Evolutionary conservation across 2,329 filamentous ascomycete species (phyloP), one percentile per base, ranked within the genome.

Genomic region (Elsinoe ampelina): DNA sequence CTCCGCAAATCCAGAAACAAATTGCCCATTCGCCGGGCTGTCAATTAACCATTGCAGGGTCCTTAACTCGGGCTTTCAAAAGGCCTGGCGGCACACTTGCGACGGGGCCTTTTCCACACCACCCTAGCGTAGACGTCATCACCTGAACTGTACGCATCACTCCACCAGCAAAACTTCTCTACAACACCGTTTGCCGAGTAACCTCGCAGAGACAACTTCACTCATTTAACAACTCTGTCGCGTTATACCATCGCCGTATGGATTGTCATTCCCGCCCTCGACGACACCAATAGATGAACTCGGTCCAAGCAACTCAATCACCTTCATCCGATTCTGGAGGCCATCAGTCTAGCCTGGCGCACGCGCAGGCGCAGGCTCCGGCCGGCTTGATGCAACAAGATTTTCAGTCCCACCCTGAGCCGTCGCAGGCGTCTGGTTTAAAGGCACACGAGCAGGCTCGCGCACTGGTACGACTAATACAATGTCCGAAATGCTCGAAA

Each of bases 401-500:
- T 73, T 72, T 61, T 34, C 55, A 59, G 55, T 50, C 63, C 34
- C 56, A 59, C 58, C 68, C 70, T 62, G 65, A 68, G 61, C 62
- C 63, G 19, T 52, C 48, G 62, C 68, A 67, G 58, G 63, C 65
- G 54, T 63, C 61, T 43, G 70, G 68, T 54, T 69, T 80, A 59
- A 73, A 75, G 60, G 75, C 79, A 32, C 72, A 76, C 61, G 71
- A 74, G 61, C 76, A 84, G 67, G 79, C 81, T 15, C 78, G 86
- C 61, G 74, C 80, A 58, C 75, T 90, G 56, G 77, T 95, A 60
- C 84, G 84, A 42, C 74, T 93, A 39, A 78, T 93, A 55, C 89
- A 95, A 71, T 96, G 91, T 68, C 79, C 79, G 10, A 73, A 80
- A 60, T 95, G 91, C 69, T 87, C 84, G 2, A 75, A 74, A 42